Conservation (phyloP, 345 rosid genomes). For the Brassica cretica region DNA sequence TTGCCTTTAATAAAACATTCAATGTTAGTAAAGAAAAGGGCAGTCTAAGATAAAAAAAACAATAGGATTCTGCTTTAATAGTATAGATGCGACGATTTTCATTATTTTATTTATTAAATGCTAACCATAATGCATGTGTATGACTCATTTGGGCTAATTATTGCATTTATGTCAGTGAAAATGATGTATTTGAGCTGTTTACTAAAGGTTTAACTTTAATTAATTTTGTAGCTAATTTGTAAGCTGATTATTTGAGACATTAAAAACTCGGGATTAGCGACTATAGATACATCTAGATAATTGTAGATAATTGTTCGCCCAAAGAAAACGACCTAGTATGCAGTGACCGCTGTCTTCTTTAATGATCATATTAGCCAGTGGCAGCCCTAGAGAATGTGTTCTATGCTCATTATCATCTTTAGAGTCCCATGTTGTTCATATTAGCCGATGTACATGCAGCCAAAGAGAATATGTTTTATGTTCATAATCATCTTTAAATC, state of each 20-base stretch:
- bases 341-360: not conserved
- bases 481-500: not conserved
- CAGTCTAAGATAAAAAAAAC: too few species aligned
- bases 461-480: not conserved
- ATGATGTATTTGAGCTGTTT: constrained; percentile 4
- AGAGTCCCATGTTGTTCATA: not conserved
- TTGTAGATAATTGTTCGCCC: too few species aligned
- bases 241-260: not conserved
- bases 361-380: not conserved
- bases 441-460: not conserved
- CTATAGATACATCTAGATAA: not conserved
- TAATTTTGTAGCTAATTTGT: not conserved
- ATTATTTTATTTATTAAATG: not conserved
- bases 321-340: too few species aligned
- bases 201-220: not conserved
- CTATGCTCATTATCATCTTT: not conserved
- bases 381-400: not conserved
- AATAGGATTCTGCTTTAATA: too few species aligned
- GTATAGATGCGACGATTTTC: not conserved
- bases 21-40: too few species aligned
- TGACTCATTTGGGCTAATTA: constrained; percentile 2
- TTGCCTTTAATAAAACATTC: too few species aligned
- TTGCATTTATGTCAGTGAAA: constrained; percentile 18
- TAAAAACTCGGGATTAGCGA: not conserved
- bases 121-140: constrained; percentile 16